These are phyloP conservation scores for Sapria himalayana DNA, from an alignment of 345 rosid species.

Conservation along the genomic window DNA sequence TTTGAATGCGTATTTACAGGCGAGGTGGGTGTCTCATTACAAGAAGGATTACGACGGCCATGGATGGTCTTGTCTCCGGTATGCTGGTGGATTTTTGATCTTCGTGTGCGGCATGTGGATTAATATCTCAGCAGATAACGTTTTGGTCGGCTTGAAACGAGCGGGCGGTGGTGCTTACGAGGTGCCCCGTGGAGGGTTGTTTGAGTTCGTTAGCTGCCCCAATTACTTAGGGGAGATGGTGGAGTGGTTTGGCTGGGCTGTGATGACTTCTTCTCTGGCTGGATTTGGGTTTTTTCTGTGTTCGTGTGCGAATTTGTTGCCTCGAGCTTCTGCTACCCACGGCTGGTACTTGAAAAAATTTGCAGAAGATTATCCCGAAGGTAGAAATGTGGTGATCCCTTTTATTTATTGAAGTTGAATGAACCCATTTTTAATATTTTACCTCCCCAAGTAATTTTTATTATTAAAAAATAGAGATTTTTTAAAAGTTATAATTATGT, in stretches of 20 bases:
- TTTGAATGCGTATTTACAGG: constrained; percentile 51
- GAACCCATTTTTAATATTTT: too few relatives aligned
- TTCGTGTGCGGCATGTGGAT: constrained; percentile 45
- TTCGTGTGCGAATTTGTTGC: constrained; percentile 62
- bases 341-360: constrained; percentile 59
- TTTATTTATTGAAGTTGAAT: constrained; percentile 28
- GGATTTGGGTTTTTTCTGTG: constrained; percentile 57
- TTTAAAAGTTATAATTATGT: too few relatives aligned
- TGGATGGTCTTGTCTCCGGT: constrained; percentile 36
- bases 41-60: constrained; percentile 20
- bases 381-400: constrained; percentile 61
- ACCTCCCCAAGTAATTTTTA: too few relatives aligned
- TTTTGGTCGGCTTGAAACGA: constrained; percentile 39
- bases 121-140: constrained; percentile 49
- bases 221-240: constrained; percentile 64
- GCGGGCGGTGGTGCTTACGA: constrained; percentile 38
- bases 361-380: constrained; percentile 48
- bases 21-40: constrained; percentile 70
- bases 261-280: constrained; percentile 76
- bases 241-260: constrained; percentile 84
- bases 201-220: constrained; percentile 72
- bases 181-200: constrained; percentile 67
- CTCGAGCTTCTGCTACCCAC: constrained; percentile 53
- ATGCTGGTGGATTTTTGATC: constrained; percentile 22
- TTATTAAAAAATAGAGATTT: too few relatives aligned